Percentiles rank a stretch among this genome's conserved stretches.
Evolutionary conservation across 495 filamentous ascomycete species (phyloP).

Genomic region (Glarea lozoyensis): DNA sequence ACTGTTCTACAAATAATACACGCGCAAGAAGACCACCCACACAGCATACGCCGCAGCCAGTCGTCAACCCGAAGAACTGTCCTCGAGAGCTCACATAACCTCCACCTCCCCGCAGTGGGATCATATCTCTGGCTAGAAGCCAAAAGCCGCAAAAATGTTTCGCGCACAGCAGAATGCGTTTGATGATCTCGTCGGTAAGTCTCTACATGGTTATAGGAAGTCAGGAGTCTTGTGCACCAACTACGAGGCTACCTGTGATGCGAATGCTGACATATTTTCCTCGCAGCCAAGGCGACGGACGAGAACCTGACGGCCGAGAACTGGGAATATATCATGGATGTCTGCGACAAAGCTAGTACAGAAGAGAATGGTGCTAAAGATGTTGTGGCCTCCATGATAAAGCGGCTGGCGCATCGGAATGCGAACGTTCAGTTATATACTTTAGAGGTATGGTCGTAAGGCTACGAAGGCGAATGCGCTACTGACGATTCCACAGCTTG

Average conservation of each 20-base stretch:
- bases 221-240: not conserved
- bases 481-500: constrained; percentile 47
- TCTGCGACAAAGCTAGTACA: constrained; percentile 79
- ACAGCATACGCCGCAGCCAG: too few relatives aligned
- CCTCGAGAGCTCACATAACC: not conserved
- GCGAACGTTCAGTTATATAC: constrained; percentile 99
- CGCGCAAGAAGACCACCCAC: too few relatives aligned
- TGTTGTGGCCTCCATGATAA: constrained; percentile 89
- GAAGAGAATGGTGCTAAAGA: constrained; percentile 67
- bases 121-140: not conserved
- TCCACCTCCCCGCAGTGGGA: too few relatives aligned
- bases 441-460: constrained; percentile 57
- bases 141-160: constrained; percentile 49
- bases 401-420: constrained; percentile 91
- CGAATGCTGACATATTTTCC: constrained; percentile 1
- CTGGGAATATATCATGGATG: constrained; percentile 98
- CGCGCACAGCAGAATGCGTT: constrained; percentile 72
- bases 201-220: not conserved
- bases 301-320: constrained; percentile 98
- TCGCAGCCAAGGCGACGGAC: constrained; percentile 89
- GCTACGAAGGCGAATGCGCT: not conserved
- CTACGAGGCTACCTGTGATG: not conserved
- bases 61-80: not conserved
- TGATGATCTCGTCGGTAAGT: constrained; percentile 72
- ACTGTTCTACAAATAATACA: too few relatives aligned